Percentiles rank a stretch among this genome's conserved stretches.
phyloP scores from a whole-genome alignment of 441 rosid genomes.

The Biscutella auriculata region DNA sequence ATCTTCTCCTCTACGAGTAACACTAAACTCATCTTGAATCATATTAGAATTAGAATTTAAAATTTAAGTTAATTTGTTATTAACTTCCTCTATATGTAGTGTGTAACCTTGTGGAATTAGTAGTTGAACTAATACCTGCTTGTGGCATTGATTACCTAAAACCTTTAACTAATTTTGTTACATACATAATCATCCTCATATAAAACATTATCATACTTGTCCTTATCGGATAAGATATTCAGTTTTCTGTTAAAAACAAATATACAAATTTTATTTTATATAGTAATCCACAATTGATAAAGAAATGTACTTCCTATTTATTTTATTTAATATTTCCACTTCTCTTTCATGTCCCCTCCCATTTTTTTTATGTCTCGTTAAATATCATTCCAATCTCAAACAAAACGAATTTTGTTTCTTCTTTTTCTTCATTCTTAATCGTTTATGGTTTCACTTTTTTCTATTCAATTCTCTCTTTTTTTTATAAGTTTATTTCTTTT shows the following conservation, averaged over 20 bases:
- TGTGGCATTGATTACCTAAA: slow-evolving; percentile 16
- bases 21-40: too few species aligned
- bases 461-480: background rate
- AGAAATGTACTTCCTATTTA: slow-evolving; percentile 2
- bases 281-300: slow-evolving; percentile 13
- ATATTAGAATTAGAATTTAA: too few species aligned
- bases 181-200: background rate
- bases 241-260: slow-evolving; percentile 12
- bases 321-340: slow-evolving; percentile 8
- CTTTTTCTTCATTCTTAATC: background rate
- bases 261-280: background rate
- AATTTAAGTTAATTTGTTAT: too few species aligned
- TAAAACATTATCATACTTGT: background rate
- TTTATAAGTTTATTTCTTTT: background rate
- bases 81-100: too few species aligned
- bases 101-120: slow-evolving; percentile 2
- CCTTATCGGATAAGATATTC: slow-evolving; percentile 21
- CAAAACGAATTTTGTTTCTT: slow-evolving; percentile 20
- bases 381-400: slow-evolving; percentile 16
- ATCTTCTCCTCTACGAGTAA: too few species aligned
- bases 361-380: slow-evolving; percentile 9
- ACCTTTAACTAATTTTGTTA: slow-evolving; percentile 4
- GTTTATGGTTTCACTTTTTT: background rate
- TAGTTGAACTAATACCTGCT: slow-evolving; percentile 21
- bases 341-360: slow-evolving; percentile 22